Conservation (phyloP, 352 stramenopile species). For the Globisporangium camurandrum region DNA sequence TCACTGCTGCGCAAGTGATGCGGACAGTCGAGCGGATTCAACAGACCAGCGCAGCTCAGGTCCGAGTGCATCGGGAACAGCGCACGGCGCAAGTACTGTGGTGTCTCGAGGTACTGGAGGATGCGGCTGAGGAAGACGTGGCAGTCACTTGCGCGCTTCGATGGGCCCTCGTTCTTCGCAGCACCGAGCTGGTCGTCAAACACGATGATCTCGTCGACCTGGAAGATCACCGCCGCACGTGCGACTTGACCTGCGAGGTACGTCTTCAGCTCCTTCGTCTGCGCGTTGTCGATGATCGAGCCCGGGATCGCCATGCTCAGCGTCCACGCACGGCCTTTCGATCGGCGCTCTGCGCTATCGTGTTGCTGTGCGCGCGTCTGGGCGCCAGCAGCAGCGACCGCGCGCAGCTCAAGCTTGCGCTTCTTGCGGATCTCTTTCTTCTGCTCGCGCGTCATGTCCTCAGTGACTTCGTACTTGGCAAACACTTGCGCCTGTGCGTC, state of each 20-base stretch:
- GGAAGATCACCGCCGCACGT: conserved; percentile 94
- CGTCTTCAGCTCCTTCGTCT: conserved; percentile 96
- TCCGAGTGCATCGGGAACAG: conserved; percentile 98
- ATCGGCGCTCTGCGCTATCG: conserved; percentile 28
- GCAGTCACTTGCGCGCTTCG: conserved; percentile 64
- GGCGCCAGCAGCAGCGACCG: conserved; percentile 23
- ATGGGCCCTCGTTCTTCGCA: conserved; percentile 31
- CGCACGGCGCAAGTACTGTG: conserved; percentile 95
- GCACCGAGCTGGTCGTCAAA: conserved; percentile 94
- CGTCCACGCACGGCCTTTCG: conserved; percentile 83
- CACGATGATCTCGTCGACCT: conserved; percentile 98
- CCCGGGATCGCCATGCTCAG: conserved; percentile 95
- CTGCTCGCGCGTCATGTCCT: conserved; percentile 38
- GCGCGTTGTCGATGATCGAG: conserved; percentile 95
- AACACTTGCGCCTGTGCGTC: conserved; percentile 5
- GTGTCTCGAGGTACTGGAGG: conserved; percentile 97
- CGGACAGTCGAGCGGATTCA: conserved; percentile 95
- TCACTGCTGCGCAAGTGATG: conserved; percentile 95
- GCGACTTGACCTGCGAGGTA: conserved; percentile 95
- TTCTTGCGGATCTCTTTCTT: conserved; percentile 73
- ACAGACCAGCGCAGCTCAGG: conserved; percentile 93
- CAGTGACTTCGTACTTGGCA: conserved; percentile 14
- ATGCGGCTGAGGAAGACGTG: conserved; percentile 86
- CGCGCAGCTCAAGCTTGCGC: conserved; percentile 53
- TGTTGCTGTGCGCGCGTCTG: conserved; percentile 25